Evolutionary conservation across 139 green algal genomes (phyloP).

Genomic region (Chlorella sp.): DNA sequence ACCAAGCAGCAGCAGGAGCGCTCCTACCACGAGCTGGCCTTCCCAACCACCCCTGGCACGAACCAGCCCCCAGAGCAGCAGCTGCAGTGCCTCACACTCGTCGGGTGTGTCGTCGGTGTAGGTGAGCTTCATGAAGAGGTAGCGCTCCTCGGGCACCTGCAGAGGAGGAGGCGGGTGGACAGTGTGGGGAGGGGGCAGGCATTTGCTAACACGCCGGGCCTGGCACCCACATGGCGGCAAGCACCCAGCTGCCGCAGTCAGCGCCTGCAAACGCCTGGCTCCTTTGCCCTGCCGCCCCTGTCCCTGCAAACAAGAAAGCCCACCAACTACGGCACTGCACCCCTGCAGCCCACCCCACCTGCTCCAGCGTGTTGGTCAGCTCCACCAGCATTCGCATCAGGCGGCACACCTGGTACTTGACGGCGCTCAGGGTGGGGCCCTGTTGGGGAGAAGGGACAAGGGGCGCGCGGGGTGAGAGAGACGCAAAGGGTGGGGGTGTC

Average conservation of each 20-base stretch:
- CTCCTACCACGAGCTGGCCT: no score
- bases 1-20: no score
- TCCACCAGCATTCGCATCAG: slow-evolving; percentile 84
- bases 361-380: slow-evolving; percentile 76
- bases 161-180: background rate
- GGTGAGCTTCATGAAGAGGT: slow-evolving; percentile 83
- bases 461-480: no score
- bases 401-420: slow-evolving; percentile 73
- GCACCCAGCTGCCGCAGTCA: no score
- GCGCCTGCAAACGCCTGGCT: no score
- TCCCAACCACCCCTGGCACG: background rate
- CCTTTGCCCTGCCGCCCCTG: no score
- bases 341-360: slow-evolving; percentile 11
- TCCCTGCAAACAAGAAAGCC: background rate
- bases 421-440: slow-evolving; percentile 25
- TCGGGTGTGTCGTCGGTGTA: slow-evolving; percentile 82
- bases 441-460: background rate
- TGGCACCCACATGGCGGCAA: no score
- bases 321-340: background rate
- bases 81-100: background rate
- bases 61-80: background rate
- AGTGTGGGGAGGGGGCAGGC: background rate
- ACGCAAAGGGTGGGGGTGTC: no score
- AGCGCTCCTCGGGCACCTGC: slow-evolving; percentile 60
- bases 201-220: background rate